These are phyloP conservation scores for Fusarium buxicola DNA, from an alignment of 2,329 filamentous ascomycete genomes.

Conservation along the genomic window DNA sequence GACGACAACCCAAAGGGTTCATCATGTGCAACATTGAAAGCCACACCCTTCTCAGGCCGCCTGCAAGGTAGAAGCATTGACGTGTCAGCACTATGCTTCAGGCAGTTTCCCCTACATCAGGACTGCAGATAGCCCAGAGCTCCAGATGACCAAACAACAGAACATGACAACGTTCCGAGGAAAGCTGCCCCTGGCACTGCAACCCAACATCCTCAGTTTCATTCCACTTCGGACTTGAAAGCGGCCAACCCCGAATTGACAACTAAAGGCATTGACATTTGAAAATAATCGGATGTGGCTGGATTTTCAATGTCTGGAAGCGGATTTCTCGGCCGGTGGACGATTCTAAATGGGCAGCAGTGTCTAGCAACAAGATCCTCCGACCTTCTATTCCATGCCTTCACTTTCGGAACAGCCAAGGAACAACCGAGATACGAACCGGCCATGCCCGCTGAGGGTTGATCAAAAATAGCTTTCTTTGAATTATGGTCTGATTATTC, in stretches of 20 bases:
- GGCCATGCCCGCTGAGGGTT: background rate
- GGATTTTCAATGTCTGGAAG: background rate
- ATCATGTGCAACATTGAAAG: background rate
- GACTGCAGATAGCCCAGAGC: constrained; percentile 11
- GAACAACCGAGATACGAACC: constrained; percentile 6
- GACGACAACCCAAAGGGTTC: background rate
- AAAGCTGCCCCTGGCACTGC: constrained; percentile 31
- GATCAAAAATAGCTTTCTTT: background rate
- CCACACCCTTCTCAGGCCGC: constrained; percentile 10
- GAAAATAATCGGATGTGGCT: constrained; percentile 4
- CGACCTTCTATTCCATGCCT: background rate
- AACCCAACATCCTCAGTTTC: constrained; percentile 18
- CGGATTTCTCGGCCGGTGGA: background rate
- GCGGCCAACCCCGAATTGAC: constrained; percentile 27
- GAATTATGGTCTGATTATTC: constrained; percentile 46
- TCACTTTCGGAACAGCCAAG: constrained; percentile 4
- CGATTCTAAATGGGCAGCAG: background rate
- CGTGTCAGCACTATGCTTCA: constrained; percentile 22
- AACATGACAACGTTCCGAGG: constrained; percentile 9
- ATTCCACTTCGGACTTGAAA: constrained; percentile 20
- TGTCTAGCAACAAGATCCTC: background rate
- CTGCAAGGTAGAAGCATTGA: constrained; percentile 23
- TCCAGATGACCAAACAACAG: constrained; percentile 15
- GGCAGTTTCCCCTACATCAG: constrained; percentile 32
- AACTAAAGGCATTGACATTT: background rate